These are phyloP conservation scores for Nakaseomyces bracarensis DNA, from an alignment of 1,139 yeast species.

Conservation along the genomic window DNA sequence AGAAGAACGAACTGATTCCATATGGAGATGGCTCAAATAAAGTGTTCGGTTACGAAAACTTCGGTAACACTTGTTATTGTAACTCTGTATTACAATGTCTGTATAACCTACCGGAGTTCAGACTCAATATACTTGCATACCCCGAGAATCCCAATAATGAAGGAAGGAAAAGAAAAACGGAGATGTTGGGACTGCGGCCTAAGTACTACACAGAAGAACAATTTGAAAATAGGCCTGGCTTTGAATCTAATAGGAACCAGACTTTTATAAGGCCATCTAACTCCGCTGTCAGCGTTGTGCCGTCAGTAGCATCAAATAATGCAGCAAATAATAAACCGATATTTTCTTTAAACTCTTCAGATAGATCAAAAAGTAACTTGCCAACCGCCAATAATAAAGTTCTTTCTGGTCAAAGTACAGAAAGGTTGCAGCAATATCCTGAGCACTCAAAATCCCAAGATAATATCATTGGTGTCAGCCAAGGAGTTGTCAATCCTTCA, in stretches of 20 bases:
- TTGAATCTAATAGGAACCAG: neutral
- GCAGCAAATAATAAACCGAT: neutral
- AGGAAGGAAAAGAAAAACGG: slow-evolving; percentile 33
- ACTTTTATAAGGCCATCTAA: neutral
- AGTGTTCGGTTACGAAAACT: slow-evolving; percentile 87
- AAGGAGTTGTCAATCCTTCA: neutral
- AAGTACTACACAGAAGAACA: slow-evolving; percentile 37
- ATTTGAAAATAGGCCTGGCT: slow-evolving; percentile 6
- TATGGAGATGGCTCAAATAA: slow-evolving; percentile 60
- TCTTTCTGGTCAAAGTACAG: neutral
- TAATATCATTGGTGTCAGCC: neutral
- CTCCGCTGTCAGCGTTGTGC: slow-evolving; percentile 1
- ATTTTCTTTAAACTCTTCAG: neutral
- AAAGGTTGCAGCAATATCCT: neutral
- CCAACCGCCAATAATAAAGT: neutral
- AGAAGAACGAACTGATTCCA: slow-evolving; percentile 18
- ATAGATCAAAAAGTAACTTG: neutral
- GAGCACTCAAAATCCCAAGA: no score
- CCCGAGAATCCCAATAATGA: slow-evolving; percentile 31
- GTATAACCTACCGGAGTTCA: slow-evolving; percentile 59
- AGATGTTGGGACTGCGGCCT: slow-evolving; percentile 37
- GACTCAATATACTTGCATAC: slow-evolving; percentile 44
- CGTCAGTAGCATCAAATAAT: neutral
- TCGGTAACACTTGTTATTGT: slow-evolving; percentile 87
- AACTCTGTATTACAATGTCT: slow-evolving; percentile 82